Base-by-base conservation (phyloP, 192 early-diverging fungal genomes). In the Backusella parvicylindrica region DNA sequence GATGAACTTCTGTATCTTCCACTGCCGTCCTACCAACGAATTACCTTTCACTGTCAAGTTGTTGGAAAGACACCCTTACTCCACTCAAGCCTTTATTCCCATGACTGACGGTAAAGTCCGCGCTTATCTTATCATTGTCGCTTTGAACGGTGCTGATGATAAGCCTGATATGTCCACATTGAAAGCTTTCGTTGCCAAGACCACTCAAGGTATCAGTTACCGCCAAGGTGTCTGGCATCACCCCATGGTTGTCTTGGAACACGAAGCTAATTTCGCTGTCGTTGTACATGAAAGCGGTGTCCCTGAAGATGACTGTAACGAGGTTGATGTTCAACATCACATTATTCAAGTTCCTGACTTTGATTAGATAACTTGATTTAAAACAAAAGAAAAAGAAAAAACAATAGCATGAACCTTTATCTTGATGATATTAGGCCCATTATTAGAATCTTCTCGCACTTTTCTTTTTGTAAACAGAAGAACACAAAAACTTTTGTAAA, bases 21-120 rank as follows among this genome's bases (percentile, higher is more conserved):
- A 83, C 13, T 91, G 89, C 38, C 67, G 70, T 49, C 84, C 86
- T n/a, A 77, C 81, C 23, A 70, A 66, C 6, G 72, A 79, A 18
- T 73, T 88, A 4, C 85, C 81, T 15, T 89, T 95, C 77, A 80
- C 81, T 41, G 82, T 93, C 56, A 88, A 89, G 75, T 74, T 97
- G 35, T 84, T 97, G 31, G 96, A 97, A 84, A 86, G 94, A 15
- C 96, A 97, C 71, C 85, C 90, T 23, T 92, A 91, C 84, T 94
- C 92, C 36, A 89, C 93, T 1, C 96, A 96, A 79, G 82, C 90
- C 35, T 97, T 97, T 84, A 88, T 95, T 70, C 96, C 96, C 8
- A 93, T 97, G 85, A 81, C 77, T 13, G 79, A 80, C 9, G 75
- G 73, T 35, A 82, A 83, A 21, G 71, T 70, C 15, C 69, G 84